Evolutionary conservation across 768 basidiomycete genomes (phyloP).

Genomic region (Mrakia frigida): DNA sequence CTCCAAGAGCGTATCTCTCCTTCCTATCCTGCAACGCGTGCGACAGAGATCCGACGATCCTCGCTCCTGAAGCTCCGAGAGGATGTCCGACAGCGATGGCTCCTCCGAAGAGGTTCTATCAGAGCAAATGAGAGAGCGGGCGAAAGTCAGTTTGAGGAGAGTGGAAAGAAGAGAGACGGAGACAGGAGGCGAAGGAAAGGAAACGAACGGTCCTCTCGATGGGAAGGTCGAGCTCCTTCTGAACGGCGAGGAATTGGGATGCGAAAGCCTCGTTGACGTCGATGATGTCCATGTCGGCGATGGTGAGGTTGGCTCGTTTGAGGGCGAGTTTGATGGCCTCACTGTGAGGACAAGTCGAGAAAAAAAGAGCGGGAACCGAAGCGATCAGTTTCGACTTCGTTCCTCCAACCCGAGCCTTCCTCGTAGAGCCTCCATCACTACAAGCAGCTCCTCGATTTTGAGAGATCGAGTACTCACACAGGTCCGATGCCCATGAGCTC

Average conservation of each 20-base stretch:
- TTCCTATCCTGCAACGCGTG: slow-evolving; percentile 41
- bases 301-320: slow-evolving; percentile 1
- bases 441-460: not conserved
- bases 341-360: not conserved
- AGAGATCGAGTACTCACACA: slow-evolving; percentile 34
- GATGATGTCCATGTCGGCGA: slow-evolving; percentile 46
- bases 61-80: slow-evolving; percentile 35
- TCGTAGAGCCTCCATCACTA: too few relatives aligned
- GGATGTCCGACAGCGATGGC: slow-evolving; percentile 45
- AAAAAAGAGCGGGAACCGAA: not conserved
- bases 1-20: slow-evolving; percentile 46
- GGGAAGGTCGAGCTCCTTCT: slow-evolving; percentile 45
- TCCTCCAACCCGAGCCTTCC: not conserved
- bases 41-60: slow-evolving; percentile 37
- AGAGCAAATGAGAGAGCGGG: not conserved
- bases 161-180: not conserved
- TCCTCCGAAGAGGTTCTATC: slow-evolving; percentile 42
- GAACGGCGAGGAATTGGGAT: slow-evolving; percentile 47
- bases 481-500: slow-evolving; percentile 49
- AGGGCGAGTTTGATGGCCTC: slow-evolving; percentile 22
- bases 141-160: not conserved
- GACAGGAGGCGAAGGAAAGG: not conserved
- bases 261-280: slow-evolving; percentile 48
- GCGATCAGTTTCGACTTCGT: not conserved
- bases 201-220: slow-evolving; percentile 35